These are phyloP conservation scores for Clavispora fructus DNA, from an alignment of 805 yeast genomes.

Conservation along the genomic window DNA sequence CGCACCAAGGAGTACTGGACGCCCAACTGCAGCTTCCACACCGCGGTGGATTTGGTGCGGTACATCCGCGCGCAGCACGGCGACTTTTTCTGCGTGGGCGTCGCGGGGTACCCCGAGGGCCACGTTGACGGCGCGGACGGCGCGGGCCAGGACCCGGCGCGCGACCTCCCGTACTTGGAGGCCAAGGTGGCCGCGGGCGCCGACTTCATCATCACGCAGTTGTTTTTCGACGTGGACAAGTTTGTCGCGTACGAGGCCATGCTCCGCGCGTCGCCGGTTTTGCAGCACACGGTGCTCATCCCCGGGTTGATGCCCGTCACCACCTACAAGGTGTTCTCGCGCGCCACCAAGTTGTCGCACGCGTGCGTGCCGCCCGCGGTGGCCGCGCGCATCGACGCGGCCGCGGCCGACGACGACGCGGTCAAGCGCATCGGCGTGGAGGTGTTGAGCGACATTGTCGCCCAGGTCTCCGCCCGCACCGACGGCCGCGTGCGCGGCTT, in stretches of 20 bases:
- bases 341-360: conserved; percentile 86
- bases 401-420: conserved; percentile 62
- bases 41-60: conserved; percentile 81
- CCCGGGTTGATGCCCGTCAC: conserved; percentile 94
- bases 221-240: conserved; percentile 82
- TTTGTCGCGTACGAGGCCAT: conserved; percentile 60
- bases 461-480: conserved; percentile 49
- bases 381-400: conserved; percentile 48
- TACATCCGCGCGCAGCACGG: conserved; percentile 71
- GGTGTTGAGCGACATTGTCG: conserved; percentile 58
- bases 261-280: conserved; percentile 38
- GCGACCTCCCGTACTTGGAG: conserved; percentile 73
- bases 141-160: conserved; percentile 55
- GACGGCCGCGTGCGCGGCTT: conserved; percentile 65
- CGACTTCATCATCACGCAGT: conserved; percentile 84
- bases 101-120: conserved; percentile 97
- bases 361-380: conserved; percentile 69
- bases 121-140: conserved; percentile 83
- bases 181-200: conserved; percentile 94
- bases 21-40: conserved; percentile 52
- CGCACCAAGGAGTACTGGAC: conserved; percentile 64
- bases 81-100: conserved; percentile 87
- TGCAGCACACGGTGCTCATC: conserved; percentile 52
- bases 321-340: conserved; percentile 71
- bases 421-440: conserved; percentile 84